A percentile compares a stretch with the other conserved stretches of the same genome.
These are phyloP conservation scores for Colletotrichum lupini DNA, from an alignment of 2,329 filamentous ascomycete species.

Conservation along the genomic window DNA sequence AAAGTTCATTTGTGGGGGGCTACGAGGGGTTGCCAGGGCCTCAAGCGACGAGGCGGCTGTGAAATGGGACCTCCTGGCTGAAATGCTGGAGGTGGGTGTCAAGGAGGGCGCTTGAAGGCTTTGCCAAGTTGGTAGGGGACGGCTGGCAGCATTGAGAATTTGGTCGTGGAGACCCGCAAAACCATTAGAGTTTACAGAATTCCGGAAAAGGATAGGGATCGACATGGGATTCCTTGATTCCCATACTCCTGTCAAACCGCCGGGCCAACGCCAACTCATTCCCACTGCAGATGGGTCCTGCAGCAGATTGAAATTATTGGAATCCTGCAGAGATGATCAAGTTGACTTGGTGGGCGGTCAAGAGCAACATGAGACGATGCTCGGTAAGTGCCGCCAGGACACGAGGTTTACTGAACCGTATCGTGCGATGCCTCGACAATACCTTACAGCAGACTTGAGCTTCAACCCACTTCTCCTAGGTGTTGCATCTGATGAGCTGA, in stretches of 20 bases:
- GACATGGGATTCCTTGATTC: slow-evolving; percentile 35
- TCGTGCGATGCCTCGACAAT: slow-evolving; percentile 6
- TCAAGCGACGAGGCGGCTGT: slow-evolving; percentile 69
- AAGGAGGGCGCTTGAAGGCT: slow-evolving; percentile 25
- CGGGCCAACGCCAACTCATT: slow-evolving; percentile 8
- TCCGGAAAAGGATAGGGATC: slow-evolving; percentile 25
- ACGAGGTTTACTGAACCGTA: neutral
- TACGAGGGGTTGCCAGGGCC: slow-evolving; percentile 80
- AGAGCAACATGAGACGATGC: neutral
- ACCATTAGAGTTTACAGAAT: slow-evolving; percentile 26
- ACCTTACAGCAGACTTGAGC: neutral
- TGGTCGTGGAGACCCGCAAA: slow-evolving; percentile 32
- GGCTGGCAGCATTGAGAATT: slow-evolving; percentile 15
- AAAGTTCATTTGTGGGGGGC: slow-evolving; percentile 76
- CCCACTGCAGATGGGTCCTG: slow-evolving; percentile 18
- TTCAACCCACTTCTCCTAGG: neutral
- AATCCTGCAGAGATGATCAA: slow-evolving; percentile 20
- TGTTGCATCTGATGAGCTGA: neutral
- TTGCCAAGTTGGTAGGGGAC: neutral
- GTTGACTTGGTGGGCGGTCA: slow-evolving; percentile 2
- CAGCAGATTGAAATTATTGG: slow-evolving; percentile 23
- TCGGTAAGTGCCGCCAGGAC: slow-evolving; percentile 7
- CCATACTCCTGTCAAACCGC: slow-evolving; percentile 18
- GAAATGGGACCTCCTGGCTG: slow-evolving; percentile 84
- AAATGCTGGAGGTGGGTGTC: slow-evolving; percentile 75